phyloP scores from a whole-genome alignment of 192 early-diverging fungal genomes.

The Podila minutissima region DNA sequence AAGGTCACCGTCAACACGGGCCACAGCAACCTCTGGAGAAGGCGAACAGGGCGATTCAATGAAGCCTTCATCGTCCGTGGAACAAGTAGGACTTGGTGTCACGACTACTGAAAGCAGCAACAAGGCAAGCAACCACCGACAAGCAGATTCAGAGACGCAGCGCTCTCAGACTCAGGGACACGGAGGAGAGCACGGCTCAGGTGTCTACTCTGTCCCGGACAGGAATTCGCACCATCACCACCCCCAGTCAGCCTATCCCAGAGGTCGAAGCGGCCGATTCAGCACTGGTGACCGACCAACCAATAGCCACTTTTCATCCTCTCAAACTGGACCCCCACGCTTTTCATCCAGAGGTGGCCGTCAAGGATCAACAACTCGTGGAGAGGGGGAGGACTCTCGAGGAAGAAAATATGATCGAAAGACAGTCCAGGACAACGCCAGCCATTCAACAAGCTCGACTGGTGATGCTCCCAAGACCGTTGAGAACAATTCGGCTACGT shows the following conservation, averaged over 20 bases:
- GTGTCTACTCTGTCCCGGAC: neutral
- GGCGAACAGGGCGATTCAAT: neutral
- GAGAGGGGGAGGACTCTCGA: neutral
- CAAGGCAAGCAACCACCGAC: neutral
- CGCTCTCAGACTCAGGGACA: neutral
- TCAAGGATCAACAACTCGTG: neutral
- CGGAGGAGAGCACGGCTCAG: neutral
- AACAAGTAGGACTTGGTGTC: conserved; percentile 2
- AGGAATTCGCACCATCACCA: conserved; percentile 1
- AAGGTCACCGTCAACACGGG: conserved; percentile 7
- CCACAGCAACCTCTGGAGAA: neutral
- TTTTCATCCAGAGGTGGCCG: neutral
- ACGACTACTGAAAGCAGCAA: neutral
- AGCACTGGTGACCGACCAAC: neutral
- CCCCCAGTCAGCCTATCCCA: neutral
- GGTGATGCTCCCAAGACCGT: too few species aligned
- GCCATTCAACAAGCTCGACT: neutral
- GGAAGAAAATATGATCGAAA: conserved; percentile 1
- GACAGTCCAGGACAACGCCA: neutral
- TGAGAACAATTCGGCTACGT: too few species aligned
- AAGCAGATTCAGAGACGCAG: neutral
- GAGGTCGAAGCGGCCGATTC: neutral
- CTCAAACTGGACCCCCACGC: neutral
- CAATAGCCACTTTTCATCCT: neutral
- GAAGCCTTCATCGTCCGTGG: neutral